A percentile compares a stretch with the other conserved stretches of the same genome.
Conservation (phyloP, 805 yeast genomes). For the Candida insectalens region DNA sequence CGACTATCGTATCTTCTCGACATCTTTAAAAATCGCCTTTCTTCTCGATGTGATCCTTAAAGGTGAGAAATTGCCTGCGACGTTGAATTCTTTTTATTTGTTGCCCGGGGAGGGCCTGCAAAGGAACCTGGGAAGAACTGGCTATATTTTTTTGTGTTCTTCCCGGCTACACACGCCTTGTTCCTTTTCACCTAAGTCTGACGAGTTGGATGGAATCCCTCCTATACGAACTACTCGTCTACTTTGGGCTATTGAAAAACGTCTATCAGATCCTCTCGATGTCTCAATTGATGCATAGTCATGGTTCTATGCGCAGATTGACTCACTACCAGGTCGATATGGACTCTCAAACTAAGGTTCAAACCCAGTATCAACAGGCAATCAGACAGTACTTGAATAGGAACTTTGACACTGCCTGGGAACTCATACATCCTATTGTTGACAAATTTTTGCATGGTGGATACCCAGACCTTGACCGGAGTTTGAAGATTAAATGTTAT, state of each 20-base stretch:
- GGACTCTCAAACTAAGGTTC: constrained; percentile 10
- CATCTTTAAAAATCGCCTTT: no score
- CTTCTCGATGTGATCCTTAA: not conserved
- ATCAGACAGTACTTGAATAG: constrained; percentile 31
- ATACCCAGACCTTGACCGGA: constrained; percentile 5
- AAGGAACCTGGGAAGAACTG: no score
- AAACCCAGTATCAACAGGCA: constrained; percentile 27
- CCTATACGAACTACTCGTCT: constrained; percentile 1
- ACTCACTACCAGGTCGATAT: constrained; percentile 7
- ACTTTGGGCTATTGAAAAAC: constrained; percentile 1
- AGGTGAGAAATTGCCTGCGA: not conserved
- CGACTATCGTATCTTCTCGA: constrained; percentile 99
- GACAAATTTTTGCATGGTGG: constrained; percentile 6
- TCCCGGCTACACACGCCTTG: no score
- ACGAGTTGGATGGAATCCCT: no score
- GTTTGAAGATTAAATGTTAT: constrained; percentile 8
- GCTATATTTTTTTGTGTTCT: no score
- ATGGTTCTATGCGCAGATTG: not conserved
- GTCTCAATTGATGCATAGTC: not conserved
- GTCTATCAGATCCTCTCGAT: constrained; percentile 1
- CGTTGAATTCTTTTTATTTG: not conserved
- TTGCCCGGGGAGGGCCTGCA: constrained; percentile 1
- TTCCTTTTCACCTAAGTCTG: no score
- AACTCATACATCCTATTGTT: constrained; percentile 13
- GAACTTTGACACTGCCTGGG: constrained; percentile 21